Evolutionary conservation across 305 asterid genomes (phyloP), one percentile per base, ranked within the genome.

Genomic region (Fraxinus velutina): DNA sequence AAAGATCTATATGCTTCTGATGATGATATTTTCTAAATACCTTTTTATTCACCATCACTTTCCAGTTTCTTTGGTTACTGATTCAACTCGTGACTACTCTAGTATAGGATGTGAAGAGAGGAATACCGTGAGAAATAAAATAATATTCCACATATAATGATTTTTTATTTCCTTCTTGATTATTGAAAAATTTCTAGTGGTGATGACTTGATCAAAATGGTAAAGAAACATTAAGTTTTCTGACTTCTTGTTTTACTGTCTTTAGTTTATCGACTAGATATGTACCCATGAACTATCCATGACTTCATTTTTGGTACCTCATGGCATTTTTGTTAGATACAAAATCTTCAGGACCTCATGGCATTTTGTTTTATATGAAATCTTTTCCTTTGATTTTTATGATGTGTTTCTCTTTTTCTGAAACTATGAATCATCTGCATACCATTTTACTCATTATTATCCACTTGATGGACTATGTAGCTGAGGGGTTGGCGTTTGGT

Each of bases 401-500:
- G 72, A 62, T 62, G 2, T 62, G 72, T 62, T 7, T 24, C 1
- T 3, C 34, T 22, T 24, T 21, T 62, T 21, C 33, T 2, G 72
- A 62, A 62, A 62, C n/a, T 24, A 62, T 22, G 72, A 22, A 62
- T 9, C 33, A 13, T 39, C 50, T 8, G 13, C 3, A 39, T 39
- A 29, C 7, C 34, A 27, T 66, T 27, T 66, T 12, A 66, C 19
- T 66, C 2, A 66, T 66, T 66, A 9, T 66, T 60, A 21, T 60
- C 1, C 4, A 2, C 73, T 29, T 66, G 73, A 27, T 77, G 81
- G 13, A 44, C 44, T 57, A 77, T 96, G 92, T 97, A 94, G 99
- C 98, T 85, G 89, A 96, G 78, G 98, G 92, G 33, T 88, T 94
- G 78, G 86, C 77, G 44, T 91, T 94, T 81, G 99, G 98, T 73